Evolutionary conservation across 2,329 filamentous ascomycete genomes (phyloP), one percentile per base, ranked within the genome.

Genomic region (Trichoderma brevicompactum): DNA sequence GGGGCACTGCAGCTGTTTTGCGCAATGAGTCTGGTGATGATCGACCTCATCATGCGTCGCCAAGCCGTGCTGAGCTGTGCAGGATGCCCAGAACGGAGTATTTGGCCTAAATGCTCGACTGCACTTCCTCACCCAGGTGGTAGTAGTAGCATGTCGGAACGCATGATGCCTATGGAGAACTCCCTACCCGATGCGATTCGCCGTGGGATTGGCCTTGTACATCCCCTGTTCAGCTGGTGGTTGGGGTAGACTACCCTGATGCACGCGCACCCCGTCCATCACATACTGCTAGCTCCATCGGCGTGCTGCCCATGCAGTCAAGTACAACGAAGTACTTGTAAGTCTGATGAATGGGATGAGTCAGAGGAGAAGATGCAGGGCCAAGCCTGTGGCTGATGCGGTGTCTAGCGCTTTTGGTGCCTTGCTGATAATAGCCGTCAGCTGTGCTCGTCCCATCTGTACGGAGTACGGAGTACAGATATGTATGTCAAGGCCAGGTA

Each of bases 21-120:
- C 19, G 50, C 49, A 53, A 48, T 49, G 40, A 61, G 56, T 65
- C 43, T 40, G 56, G 59, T 40, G 65, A 58, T 64, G 65, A 66
- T 66, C 65, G 50, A 64, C 65, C 65, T 64, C 65, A 62, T 54
- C 64, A 56, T 64, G 65, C 65, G 54, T 64, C 46, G 64, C 49
- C 58, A 63, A 63, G 50, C 44, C 19, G 44, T 41, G 48, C 50
- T 56, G 64, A 59, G 41, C 50, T 41, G 49, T 46, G 46, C 41
- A 66, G 55, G 58, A 46, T 43, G 32, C 46, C 41, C 41, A 23
- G 32, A 53, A 53, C 40, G 54, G 63, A 60, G 36, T 17, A 23
- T 43, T 36, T 54, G 44, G 43, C 34, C 32, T 23, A 23, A 46
- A 56, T n/a, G 43, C 15, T 41, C 52, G 15, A 46, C n/a, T 13